These are phyloP conservation scores for Melaleuca alternifolia DNA, from an alignment of 345 rosid genomes.

Conservation along the genomic window DNA sequence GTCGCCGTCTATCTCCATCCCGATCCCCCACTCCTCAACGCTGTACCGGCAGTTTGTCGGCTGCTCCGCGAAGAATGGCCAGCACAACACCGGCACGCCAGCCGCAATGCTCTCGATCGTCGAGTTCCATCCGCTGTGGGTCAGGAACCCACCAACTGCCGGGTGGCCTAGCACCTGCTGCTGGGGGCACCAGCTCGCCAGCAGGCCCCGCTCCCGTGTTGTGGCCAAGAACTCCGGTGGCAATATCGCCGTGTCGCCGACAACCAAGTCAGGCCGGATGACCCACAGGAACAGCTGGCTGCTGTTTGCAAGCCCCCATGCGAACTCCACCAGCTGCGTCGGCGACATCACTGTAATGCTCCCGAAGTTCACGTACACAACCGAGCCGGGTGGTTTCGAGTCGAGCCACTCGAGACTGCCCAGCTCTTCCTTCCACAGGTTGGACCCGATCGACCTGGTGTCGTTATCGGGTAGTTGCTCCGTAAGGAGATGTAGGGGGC, in stretches of 20 bases:
- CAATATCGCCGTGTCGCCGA: conserved; percentile 27
- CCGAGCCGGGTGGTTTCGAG: conserved; percentile 24
- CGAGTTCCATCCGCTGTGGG: conserved; percentile 62
- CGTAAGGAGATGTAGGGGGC: conserved; percentile 24
- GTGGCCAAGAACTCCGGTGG: conserved; percentile 23
- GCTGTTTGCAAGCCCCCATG: conserved; percentile 60
- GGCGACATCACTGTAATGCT: conserved; percentile 40
- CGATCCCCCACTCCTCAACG: conserved; percentile 40
- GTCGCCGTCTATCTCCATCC: conserved; percentile 42
- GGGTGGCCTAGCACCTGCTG: conserved; percentile 41
- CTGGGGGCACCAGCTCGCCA: conserved; percentile 54
- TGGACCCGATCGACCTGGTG: conserved; percentile 16
- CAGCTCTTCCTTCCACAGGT: conserved; percentile 43
- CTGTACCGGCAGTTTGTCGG: conserved; percentile 35
- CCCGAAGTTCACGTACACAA: conserved; percentile 54
- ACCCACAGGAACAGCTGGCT: conserved; percentile 42
- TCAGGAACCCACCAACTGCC: conserved; percentile 37
- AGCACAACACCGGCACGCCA: conserved; percentile 46
- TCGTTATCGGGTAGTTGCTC: conserved; percentile 5
- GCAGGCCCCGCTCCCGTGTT: conserved; percentile 22
- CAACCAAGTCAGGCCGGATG: conserved; percentile 41
- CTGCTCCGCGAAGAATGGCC: conserved; percentile 61
- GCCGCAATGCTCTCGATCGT: conserved; percentile 28
- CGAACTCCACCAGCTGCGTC: conserved; percentile 35
- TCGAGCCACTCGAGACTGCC: conserved; percentile 41